Evolutionary conservation across 441 rosid genomes (phyloP).

Genomic region (Gossypium trilobum): DNA sequence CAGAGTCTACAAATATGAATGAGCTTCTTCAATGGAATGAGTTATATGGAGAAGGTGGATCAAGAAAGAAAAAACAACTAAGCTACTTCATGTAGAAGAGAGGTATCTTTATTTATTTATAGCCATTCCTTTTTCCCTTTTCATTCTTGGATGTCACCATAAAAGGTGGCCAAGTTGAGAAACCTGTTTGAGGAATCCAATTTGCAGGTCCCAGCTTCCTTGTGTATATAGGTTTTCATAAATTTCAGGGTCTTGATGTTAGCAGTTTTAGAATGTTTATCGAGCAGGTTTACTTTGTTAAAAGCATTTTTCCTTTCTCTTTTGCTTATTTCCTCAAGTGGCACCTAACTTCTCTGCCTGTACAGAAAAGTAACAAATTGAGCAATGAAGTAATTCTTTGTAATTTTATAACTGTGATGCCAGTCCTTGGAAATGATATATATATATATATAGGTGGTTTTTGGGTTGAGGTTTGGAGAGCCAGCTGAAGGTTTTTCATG

Average conservation of each 20-base stretch:
- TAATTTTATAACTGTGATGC: neutral
- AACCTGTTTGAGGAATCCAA: conserved; percentile 23
- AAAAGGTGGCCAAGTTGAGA: conserved; percentile 17
- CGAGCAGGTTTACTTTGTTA: conserved; percentile 15
- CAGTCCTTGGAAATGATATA: neutral
- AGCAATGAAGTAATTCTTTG: neutral
- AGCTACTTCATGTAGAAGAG: conserved; percentile 89
- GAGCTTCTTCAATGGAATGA: conserved; percentile 97
- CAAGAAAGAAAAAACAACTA: conserved; percentile 74
- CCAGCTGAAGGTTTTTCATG: too few species aligned
- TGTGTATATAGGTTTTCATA: conserved; percentile 29
- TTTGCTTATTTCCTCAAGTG: neutral
- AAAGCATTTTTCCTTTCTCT: neutral
- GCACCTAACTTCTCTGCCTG: neutral
- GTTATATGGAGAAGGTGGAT: conserved; percentile 93
- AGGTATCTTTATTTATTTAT: conserved; percentile 29
- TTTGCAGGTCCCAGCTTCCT: conserved; percentile 18
- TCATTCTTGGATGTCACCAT: conserved; percentile 15
- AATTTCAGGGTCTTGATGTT: neutral
- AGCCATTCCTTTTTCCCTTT: conserved; percentile 23
- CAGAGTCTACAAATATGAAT: conserved; percentile 84
- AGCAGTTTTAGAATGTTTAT: conserved; percentile 13
- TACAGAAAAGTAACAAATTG: neutral
- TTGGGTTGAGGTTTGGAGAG: too few species aligned
- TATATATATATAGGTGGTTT: too few species aligned